Evolutionary conservation across 78 protist species (phyloP).

Genomic region (Dictyostelium capitatum): DNA sequence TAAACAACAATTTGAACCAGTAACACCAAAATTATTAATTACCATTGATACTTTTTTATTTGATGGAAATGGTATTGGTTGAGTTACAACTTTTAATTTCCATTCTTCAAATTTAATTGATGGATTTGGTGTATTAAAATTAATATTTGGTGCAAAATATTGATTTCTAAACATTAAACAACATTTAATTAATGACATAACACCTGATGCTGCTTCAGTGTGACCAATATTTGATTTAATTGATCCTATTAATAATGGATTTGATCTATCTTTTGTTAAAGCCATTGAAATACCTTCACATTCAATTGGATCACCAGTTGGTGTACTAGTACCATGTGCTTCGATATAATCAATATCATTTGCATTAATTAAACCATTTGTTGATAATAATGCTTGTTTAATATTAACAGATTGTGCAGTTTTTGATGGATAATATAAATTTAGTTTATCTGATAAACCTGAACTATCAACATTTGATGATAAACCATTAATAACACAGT

Average conservation of each 20-base stretch:
- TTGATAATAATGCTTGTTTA: background rate
- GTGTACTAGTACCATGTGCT: conserved; percentile 80
- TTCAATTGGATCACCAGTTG: conserved; percentile 82
- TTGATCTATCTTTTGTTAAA: background rate
- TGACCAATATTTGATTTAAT: conserved; percentile 90
- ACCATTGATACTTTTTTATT: conserved; percentile 9
- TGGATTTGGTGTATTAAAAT: conserved; percentile 29
- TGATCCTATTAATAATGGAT: conserved; percentile 56
- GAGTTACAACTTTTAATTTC: conserved; percentile 69
- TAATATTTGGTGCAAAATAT: conserved; percentile 6
- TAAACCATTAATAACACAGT: conserved; percentile 7
- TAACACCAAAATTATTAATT: conserved; percentile 82
- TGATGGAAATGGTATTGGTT: background rate
- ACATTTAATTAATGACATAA: conserved; percentile 70
- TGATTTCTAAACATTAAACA: conserved; percentile 30
- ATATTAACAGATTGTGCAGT: background rate
- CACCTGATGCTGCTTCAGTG: conserved; percentile 86
- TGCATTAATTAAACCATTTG: background rate
- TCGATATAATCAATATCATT: conserved; percentile 54
- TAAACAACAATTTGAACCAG: conserved; percentile 36
- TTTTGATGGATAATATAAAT: background rate
- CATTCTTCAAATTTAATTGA: conserved; percentile 59
- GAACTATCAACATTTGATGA: conserved; percentile 11
- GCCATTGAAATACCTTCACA: conserved; percentile 41
- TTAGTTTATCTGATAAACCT: background rate